A percentile compares a stretch with the other conserved stretches of the same genome.
Conservation (phyloP, 2,329 filamentous ascomycete species). For the Botrytis pseudocinerea region DNA sequence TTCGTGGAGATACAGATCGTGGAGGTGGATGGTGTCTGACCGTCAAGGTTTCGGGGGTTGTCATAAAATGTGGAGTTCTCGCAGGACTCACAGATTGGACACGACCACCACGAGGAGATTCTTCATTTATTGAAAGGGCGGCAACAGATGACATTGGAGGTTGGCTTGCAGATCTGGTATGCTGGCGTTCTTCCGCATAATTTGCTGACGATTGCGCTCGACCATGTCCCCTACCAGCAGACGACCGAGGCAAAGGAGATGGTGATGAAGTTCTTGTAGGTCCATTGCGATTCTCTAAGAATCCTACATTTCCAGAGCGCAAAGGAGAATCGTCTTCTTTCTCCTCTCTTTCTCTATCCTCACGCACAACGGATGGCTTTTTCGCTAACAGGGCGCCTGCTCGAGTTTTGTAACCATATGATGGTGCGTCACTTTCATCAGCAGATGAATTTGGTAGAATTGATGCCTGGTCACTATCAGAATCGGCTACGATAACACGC, state of each 20-base stretch:
- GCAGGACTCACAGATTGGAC: slow-evolving; percentile 58
- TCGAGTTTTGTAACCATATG: slow-evolving; percentile 28
- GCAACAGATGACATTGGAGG: slow-evolving; percentile 26
- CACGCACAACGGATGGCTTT: slow-evolving; percentile 49
- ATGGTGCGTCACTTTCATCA: slow-evolving; percentile 36
- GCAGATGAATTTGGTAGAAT: slow-evolving; percentile 37
- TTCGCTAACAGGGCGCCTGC: slow-evolving; percentile 39
- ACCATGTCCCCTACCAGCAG: slow-evolving; percentile 33
- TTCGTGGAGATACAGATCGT: slow-evolving; percentile 72
- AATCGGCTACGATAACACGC: slow-evolving; percentile 33
- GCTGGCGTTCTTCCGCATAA: slow-evolving; percentile 29
- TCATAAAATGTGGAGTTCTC: slow-evolving; percentile 66
- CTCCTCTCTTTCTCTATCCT: slow-evolving; percentile 49
- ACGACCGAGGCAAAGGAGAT: slow-evolving; percentile 34
- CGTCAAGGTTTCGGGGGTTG: slow-evolving; percentile 54
- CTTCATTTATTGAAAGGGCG: slow-evolving; percentile 26
- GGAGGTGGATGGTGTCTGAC: slow-evolving; percentile 68
- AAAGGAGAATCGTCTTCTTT: slow-evolving; percentile 38
- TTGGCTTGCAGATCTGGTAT: slow-evolving; percentile 33
- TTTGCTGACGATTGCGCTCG: slow-evolving; percentile 32
- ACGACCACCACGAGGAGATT: slow-evolving; percentile 38
- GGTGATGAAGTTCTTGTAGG: slow-evolving; percentile 33
- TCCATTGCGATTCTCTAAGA: slow-evolving; percentile 23
- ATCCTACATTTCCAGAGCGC: slow-evolving; percentile 18
- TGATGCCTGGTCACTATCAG: slow-evolving; percentile 34